Conservation (phyloP, 2,329 filamentous ascomycete species). For the Immersiporthe knoxdaviesiana region DNA sequence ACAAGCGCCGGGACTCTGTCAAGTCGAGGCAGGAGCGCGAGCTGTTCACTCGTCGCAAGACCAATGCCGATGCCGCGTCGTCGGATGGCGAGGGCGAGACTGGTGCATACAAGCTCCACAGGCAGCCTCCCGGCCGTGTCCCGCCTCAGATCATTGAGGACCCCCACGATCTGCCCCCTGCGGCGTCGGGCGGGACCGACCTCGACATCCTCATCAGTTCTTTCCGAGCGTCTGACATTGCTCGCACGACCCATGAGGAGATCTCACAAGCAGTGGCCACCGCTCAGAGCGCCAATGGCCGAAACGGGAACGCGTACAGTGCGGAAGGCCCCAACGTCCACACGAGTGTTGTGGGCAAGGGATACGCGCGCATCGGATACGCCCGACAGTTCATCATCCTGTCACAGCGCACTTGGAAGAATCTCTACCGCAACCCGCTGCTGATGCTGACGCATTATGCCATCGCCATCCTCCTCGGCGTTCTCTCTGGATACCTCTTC, state of each 20-base stretch:
- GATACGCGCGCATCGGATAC: conserved; percentile 82
- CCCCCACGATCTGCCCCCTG: conserved; percentile 62
- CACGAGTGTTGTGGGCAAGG: conserved; percentile 68
- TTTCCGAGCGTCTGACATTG: conserved; percentile 79
- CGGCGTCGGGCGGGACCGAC: conserved; percentile 69
- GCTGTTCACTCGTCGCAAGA: conserved; percentile 82
- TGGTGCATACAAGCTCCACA: conserved; percentile 56
- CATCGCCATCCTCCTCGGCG: conserved; percentile 90
- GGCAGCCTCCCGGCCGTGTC: conserved; percentile 46
- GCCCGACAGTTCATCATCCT: conserved; percentile 84
- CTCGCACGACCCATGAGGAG: conserved; percentile 73
- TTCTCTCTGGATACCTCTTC: conserved; percentile 93
- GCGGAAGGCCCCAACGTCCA: conserved; percentile 52
- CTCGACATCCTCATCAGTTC: conserved; percentile 79
- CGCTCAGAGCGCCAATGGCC: conserved; percentile 70
- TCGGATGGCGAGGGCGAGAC: conserved; percentile 57
- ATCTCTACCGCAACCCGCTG: conserved; percentile 96
- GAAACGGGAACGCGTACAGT: conserved; percentile 58
- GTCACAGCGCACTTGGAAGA: conserved; percentile 91
- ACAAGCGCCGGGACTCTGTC: conserved; percentile 77
- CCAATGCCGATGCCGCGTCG: conserved; percentile 60
- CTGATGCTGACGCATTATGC: conserved; percentile 98
- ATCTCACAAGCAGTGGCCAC: conserved; percentile 70
- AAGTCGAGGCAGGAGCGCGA: conserved; percentile 86
- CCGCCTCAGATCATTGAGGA: conserved; percentile 71